These are phyloP conservation scores for Allium sativum DNA, from an alignment of 106 monocot species.

Conservation along the genomic window DNA sequence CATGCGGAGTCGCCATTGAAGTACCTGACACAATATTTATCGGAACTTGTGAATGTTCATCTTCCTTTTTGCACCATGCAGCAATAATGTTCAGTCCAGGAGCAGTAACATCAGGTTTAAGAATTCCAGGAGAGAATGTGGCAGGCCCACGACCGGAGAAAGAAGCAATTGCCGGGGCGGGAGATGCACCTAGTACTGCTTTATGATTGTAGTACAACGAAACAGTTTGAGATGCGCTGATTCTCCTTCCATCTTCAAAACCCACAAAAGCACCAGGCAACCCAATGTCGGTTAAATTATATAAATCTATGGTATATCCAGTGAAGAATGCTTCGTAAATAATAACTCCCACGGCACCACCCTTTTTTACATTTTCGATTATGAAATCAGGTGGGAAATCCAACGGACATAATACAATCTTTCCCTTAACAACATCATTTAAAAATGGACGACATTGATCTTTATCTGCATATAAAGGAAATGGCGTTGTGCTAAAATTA, in stretches of 20 bases:
- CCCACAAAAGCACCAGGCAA: slow-evolving; percentile 62
- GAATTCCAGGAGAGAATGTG: slow-evolving; percentile 42
- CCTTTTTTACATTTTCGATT: slow-evolving; percentile 51
- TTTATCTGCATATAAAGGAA: slow-evolving; percentile 33
- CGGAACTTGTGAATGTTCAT: slow-evolving; percentile 20
- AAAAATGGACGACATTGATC: slow-evolving; percentile 33
- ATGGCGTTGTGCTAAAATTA: slow-evolving; percentile 22
- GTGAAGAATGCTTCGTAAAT: slow-evolving; percentile 50
- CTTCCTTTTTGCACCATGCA: slow-evolving; percentile 62
- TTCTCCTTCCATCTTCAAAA: slow-evolving; percentile 35
- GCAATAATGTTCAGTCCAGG: slow-evolving; percentile 92
- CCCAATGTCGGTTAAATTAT: slow-evolving; percentile 65
- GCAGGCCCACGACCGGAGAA: slow-evolving; percentile 84
- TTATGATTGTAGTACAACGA: slow-evolving; percentile 38
- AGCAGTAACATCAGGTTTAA: slow-evolving; percentile 71
- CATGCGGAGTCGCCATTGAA: slow-evolving; percentile 87
- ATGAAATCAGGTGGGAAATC: slow-evolving; percentile 53
- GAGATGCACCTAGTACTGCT: neutral
- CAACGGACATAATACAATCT: slow-evolving; percentile 79
- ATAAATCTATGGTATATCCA: slow-evolving; percentile 43
- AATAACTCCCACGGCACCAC: slow-evolving; percentile 68
- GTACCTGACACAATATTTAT: slow-evolving; percentile 79
- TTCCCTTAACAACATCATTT: slow-evolving; percentile 30
- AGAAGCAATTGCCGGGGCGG: slow-evolving; percentile 54
- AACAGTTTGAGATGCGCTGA: slow-evolving; percentile 30